Base-by-base conservation (phyloP, 345 rosid genomes). In the Populus tremula region DNA sequence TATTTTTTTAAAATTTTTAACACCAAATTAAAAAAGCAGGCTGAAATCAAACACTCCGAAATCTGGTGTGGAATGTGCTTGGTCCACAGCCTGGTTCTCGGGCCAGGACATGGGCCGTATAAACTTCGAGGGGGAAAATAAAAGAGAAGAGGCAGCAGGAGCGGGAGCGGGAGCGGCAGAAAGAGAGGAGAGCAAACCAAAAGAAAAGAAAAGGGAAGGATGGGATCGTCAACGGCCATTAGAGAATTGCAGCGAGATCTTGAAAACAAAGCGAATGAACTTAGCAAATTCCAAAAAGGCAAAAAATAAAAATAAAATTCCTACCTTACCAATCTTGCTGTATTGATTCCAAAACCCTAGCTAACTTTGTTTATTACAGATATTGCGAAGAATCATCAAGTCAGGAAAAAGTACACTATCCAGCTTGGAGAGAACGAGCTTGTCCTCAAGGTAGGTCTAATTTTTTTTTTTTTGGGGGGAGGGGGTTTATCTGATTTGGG, bases 361-460 rank as follows among this genome's bases (percentile, higher is more conserved):
- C 63, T n/a, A 8, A 21, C 17, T 9, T 29, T 3, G 9, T 65
- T 64, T 23, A 8, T n/a, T 8, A 33, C 87, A 95, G 98, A 95
- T 82, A 88, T 93, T 33, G 93, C 91, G 17, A 92, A 89, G 87
- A 90, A 90, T 85, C 97, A 95, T 69, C 99, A 95, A 87, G 89
- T 93, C 66, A 87, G 96, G 83, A 95, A 95, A 88, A 93, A 91
- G 88, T 93, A 95, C 85, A 93, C 97, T 18, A 90, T 95, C 72
- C 97, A 93, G 86, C 94, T 95, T 3, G 98, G 98, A 17, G 98
- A 95, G 87, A 95, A 95, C 79, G 99, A 93, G 88, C 96, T 95
- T 43, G 98, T 95, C 23, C 99, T 91, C 56, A 93, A 92, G 97
- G 97, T 91, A 92, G 97, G 97, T 91, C 54, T 61, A 11, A 5